A percentile compares a stretch with the other conserved stretches of the same genome.
These are phyloP conservation scores for Paulownia fortunei DNA, from an alignment of 257 asterid species.

Conservation along the genomic window DNA sequence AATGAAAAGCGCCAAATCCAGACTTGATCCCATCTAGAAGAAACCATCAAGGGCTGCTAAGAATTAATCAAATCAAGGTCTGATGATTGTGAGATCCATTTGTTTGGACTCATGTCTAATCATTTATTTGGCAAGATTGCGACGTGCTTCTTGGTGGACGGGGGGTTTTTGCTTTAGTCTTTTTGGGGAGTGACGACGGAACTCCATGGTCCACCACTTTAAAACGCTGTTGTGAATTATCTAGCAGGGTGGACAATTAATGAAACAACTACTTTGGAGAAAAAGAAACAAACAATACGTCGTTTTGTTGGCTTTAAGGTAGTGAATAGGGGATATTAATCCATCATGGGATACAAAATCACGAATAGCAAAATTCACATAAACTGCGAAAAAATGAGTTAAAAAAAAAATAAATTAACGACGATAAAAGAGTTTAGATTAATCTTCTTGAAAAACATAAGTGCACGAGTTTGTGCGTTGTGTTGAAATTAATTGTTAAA, in stretches of 20 bases:
- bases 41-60: slow-evolving; percentile 27
- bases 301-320: slow-evolving; percentile 44
- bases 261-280: slow-evolving; percentile 24
- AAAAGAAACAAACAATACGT: neutral
- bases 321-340: slow-evolving; percentile 20
- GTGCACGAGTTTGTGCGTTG: no score
- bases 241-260: slow-evolving; percentile 28
- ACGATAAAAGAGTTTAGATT: no score
- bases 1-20: neutral
- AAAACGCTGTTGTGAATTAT: slow-evolving; percentile 41
- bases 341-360: slow-evolving; percentile 35
- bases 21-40: slow-evolving; percentile 5
- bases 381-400: neutral
- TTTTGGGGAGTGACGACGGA: slow-evolving; percentile 29
- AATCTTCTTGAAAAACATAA: no score
- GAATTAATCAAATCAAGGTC: slow-evolving; percentile 47
- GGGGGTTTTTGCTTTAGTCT: slow-evolving; percentile 40
- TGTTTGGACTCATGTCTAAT: slow-evolving; percentile 50
- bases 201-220: slow-evolving; percentile 45
- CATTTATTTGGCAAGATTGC: slow-evolving; percentile 23
- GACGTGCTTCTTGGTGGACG: slow-evolving; percentile 50
- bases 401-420: no score
- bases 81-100: slow-evolving; percentile 41
- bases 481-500: no score
- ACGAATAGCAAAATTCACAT: neutral